Evolutionary conservation across 176 grass and related monocot species (phyloP).

Genomic region (Secale cereale): DNA sequence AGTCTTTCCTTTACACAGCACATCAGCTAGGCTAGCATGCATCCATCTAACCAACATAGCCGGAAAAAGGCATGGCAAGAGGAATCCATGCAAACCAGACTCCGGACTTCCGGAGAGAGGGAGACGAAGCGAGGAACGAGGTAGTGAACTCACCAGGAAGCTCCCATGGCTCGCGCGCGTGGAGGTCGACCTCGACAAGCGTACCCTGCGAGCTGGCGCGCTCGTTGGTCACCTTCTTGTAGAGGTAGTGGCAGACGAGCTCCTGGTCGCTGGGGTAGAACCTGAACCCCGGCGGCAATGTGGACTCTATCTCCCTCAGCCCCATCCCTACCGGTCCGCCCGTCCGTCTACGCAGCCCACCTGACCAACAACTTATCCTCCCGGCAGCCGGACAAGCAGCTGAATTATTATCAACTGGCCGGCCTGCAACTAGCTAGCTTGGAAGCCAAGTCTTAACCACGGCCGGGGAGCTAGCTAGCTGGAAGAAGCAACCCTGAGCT

Average conservation of each 20-base stretch:
- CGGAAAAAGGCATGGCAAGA: background rate
- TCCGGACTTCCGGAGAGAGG: background rate
- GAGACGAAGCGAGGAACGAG: background rate
- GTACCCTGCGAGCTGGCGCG: slow-evolving; percentile 55
- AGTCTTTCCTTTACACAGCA: background rate
- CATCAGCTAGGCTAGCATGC: background rate
- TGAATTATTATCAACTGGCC: too few species aligned
- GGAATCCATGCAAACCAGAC: background rate
- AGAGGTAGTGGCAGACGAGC: slow-evolving; percentile 92
- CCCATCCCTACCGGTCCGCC: slow-evolving; percentile 37
- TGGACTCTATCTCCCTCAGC: slow-evolving; percentile 81
- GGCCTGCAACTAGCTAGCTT: background rate
- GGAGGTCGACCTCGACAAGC: slow-evolving; percentile 90
- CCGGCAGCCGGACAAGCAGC: background rate
- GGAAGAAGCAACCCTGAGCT: background rate
- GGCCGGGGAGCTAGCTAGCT: background rate
- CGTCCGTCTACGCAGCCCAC: background rate
- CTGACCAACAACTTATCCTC: background rate
- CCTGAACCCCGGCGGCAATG: slow-evolving; percentile 93
- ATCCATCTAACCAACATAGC: background rate
- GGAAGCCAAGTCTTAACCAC: too few species aligned
- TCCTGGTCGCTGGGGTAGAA: slow-evolving; percentile 98
- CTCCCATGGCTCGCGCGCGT: slow-evolving; percentile 89
- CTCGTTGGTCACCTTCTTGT: slow-evolving; percentile 86
- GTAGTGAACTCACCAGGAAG: slow-evolving; percentile 54